Conservation (phyloP, 306 rosid species). For the Hippophae rhamnoides region DNA sequence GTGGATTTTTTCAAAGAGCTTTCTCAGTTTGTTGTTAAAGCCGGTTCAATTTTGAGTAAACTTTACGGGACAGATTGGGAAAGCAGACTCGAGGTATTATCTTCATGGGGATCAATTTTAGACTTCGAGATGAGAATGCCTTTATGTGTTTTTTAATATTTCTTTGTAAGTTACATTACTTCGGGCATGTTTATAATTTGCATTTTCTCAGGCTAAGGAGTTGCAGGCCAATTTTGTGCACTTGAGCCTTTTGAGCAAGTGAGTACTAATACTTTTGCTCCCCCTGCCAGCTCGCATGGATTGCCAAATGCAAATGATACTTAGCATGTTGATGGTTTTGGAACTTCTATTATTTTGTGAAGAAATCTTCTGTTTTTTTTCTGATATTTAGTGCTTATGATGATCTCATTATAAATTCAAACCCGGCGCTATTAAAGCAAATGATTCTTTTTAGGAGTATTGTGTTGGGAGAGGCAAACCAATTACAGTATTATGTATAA, state of each 20-base stretch:
- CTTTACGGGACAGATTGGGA: constrained; percentile 88
- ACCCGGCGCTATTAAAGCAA: too few species aligned
- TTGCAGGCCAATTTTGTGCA: constrained; percentile 69
- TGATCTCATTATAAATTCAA: too few species aligned
- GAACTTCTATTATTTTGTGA: too few species aligned
- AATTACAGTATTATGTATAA: too few species aligned
- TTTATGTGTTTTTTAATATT: background rate
- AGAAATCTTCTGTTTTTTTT: too few species aligned
- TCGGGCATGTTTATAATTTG: constrained; percentile 3
- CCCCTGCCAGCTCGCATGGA: background rate
- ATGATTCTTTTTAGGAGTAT: too few species aligned
- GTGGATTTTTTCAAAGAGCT: constrained; percentile 88
- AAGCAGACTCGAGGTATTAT: constrained; percentile 72
- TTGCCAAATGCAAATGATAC: background rate
- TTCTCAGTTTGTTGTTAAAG: constrained; percentile 86
- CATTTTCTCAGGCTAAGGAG: constrained; percentile 62
- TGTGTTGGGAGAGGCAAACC: too few species aligned
- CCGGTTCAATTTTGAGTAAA: constrained; percentile 63
- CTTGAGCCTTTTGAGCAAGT: constrained; percentile 76
- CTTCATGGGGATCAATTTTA: background rate
- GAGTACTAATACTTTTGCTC: constrained; percentile 24
- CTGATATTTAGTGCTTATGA: too few species aligned
- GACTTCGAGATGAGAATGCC: constrained; percentile 5
- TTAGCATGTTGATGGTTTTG: too few species aligned
- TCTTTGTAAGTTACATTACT: constrained; percentile 7